Base-by-base conservation (phyloP, 2,329 filamentous ascomycete genomes). In the Cordyceps militaris region DNA sequence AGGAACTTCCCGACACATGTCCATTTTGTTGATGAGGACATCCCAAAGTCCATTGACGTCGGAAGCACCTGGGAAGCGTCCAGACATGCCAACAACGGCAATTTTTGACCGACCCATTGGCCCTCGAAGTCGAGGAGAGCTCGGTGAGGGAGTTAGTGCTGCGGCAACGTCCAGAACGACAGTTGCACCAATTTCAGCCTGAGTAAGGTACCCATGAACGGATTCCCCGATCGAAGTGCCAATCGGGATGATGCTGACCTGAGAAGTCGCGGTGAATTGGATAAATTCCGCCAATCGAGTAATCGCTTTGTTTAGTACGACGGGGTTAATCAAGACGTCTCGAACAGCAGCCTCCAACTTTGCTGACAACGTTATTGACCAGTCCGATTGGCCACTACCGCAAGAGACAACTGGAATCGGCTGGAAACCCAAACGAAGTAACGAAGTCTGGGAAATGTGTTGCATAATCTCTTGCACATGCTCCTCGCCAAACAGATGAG, bases 1-100 rank as follows among this genome's bases (percentile, higher is more conserved):
- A 1, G 85, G 85, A 26, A 85, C 74, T 61, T 40, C 47, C n/a
- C n/a, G 43, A 24, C n/a, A 40, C 21, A 49, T 48, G 44, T 26
- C 44, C 16, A 11, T 56, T 32, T 38, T 24, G 19, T 23, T 32
- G 32, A 30, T 9, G 8, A 89, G 74, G 11, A 89, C 72, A 48
- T 86, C 80, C 85, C 86, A 88, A 71, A 74, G 62, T 61, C 68
- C 68, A 24, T 71, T 68, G 30, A 69, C 66, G 11, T 61, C 70
- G 3, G 68, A 67, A 16, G 63, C 66, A n/a, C 71, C 72, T 4
- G 73, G 71, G 51, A 75, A 73, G 3, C 73, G 68, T 59, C 73
- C 74, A 10, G 69, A 69, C 66, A 69, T 71, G 61, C 89, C 89
- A 48, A 93, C 87, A 62, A 94, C 42, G 23, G 42, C 42, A 46